A percentile compares a stretch with the other conserved stretches of the same genome.
Conservation (phyloP, 116 monocot genomes). For the Posidonia oceanica region DNA sequence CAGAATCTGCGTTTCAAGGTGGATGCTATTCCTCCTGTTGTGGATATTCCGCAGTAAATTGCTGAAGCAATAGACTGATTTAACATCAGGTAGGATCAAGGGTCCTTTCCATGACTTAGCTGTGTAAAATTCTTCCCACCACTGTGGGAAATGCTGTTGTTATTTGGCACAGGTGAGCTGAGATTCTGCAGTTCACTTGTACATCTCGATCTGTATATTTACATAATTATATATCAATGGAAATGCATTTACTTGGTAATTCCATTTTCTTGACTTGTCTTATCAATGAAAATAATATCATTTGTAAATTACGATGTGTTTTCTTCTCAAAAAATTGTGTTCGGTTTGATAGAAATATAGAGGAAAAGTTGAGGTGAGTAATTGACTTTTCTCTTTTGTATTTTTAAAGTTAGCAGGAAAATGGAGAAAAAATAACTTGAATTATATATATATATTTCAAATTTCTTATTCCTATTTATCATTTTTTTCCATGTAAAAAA, state of each 20-base stretch:
- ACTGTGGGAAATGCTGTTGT: neutral
- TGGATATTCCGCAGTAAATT: slow-evolving; percentile 21
- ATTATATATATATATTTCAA: too few relatives aligned
- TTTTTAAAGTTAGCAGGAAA: too few relatives aligned
- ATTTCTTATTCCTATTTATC: too few relatives aligned
- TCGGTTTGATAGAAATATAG: too few relatives aligned
- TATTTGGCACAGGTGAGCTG: neutral
- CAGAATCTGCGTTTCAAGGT: slow-evolving; percentile 88
- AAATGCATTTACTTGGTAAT: neutral
- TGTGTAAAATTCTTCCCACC: neutral
- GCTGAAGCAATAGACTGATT: slow-evolving; percentile 18
- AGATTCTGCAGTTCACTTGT: neutral
- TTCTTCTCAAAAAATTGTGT: too few relatives aligned
- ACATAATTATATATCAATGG: neutral
- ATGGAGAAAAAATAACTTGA: too few relatives aligned
- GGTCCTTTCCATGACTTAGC: neutral
- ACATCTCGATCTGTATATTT: slow-evolving; percentile 6
- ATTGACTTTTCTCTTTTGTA: too few relatives aligned
- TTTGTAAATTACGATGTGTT: too few relatives aligned
- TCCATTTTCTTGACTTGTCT: too few relatives aligned
- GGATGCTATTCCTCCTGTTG: slow-evolving; percentile 76
- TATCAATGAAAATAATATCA: too few relatives aligned
- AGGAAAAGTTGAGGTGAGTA: too few relatives aligned
- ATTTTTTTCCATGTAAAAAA: too few relatives aligned
- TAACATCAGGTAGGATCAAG: neutral